A percentile compares a stretch with the other conserved stretches of the same genome.
These are phyloP conservation scores for Forsythia suspensa DNA, from an alignment of 257 asterid genomes.

Conservation along the genomic window DNA sequence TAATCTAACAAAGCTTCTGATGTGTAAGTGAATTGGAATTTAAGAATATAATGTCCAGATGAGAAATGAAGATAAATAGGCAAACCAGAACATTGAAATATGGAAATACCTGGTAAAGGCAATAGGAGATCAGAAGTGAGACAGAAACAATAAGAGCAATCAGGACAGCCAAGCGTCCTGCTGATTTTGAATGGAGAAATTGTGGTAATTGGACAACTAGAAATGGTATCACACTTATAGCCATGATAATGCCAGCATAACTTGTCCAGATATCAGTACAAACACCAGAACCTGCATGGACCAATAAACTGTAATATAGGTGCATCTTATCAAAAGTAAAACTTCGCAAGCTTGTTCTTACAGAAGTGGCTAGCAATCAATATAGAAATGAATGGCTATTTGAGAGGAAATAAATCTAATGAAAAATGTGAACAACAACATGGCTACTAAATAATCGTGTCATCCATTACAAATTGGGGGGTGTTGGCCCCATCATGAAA, in stretches of 20 bases:
- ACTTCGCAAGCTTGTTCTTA: background rate
- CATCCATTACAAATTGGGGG: background rate
- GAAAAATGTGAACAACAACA: background rate
- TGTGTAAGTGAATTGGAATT: background rate
- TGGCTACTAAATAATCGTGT: background rate
- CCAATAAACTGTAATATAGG: slow-evolving; percentile 19
- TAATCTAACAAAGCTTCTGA: slow-evolving; percentile 10
- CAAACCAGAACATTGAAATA: background rate
- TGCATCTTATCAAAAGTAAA: background rate
- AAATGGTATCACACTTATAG: slow-evolving; percentile 75
- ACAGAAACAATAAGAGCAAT: slow-evolving; percentile 66
- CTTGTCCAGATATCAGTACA: slow-evolving; percentile 83
- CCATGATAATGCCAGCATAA: slow-evolving; percentile 87
- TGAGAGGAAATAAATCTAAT: background rate
- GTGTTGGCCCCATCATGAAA: background rate
- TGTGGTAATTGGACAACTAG: slow-evolving; percentile 77
- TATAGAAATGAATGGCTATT: background rate
- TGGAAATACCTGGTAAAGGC: slow-evolving; percentile 75
- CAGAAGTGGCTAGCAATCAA: background rate
- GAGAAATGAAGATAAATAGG: background rate
- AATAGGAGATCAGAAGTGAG: slow-evolving; percentile 62
- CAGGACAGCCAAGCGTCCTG: slow-evolving; percentile 66
- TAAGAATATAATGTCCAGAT: background rate
- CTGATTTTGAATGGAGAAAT: slow-evolving; percentile 55
- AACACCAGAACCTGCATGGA: slow-evolving; percentile 82